A percentile compares a stretch with the other conserved stretches of the same genome.
Conservation (phyloP, 2,329 filamentous ascomycete genomes). For the Dendryphion nanum region DNA sequence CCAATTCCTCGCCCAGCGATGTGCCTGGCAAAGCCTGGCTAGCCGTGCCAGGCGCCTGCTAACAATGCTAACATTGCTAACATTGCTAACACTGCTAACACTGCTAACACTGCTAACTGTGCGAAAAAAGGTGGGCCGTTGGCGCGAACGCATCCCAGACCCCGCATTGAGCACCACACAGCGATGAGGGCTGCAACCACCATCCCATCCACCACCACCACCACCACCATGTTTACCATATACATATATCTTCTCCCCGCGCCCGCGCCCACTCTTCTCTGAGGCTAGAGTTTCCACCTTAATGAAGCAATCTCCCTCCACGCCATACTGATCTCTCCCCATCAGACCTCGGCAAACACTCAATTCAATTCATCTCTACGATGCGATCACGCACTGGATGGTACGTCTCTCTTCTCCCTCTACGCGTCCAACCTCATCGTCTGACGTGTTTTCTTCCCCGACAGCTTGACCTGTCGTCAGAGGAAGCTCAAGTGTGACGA, state of each 20-base stretch:
- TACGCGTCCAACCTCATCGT: constrained; percentile 1
- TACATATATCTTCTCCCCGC: constrained; percentile 30
- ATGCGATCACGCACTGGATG: constrained; percentile 44
- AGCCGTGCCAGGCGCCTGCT: constrained; percentile 20
- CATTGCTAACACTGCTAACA: no score
- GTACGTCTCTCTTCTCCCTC: constrained; percentile 16
- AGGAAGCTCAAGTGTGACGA: constrained; percentile 67
- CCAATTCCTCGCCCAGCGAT: no score
- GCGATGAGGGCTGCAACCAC: neutral
- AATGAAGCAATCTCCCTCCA: neutral
- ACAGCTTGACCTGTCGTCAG: constrained; percentile 54
- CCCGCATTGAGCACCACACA: constrained; percentile 31
- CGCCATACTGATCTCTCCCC: neutral
- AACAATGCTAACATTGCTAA: no score
- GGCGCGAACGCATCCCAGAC: no score
- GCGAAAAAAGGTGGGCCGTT: no score
- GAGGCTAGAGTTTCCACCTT: no score
- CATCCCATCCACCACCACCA: neutral
- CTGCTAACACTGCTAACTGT: no score
- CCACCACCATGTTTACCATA: constrained; percentile 9
- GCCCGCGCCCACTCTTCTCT: neutral
- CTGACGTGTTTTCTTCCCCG: constrained; percentile 6
- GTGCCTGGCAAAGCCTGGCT: no score
- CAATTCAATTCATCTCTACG: constrained; percentile 6
- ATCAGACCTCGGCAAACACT: neutral